Conservation (phyloP, 176 grass and related monocot species). For the Cymbopogon citratus region DNA sequence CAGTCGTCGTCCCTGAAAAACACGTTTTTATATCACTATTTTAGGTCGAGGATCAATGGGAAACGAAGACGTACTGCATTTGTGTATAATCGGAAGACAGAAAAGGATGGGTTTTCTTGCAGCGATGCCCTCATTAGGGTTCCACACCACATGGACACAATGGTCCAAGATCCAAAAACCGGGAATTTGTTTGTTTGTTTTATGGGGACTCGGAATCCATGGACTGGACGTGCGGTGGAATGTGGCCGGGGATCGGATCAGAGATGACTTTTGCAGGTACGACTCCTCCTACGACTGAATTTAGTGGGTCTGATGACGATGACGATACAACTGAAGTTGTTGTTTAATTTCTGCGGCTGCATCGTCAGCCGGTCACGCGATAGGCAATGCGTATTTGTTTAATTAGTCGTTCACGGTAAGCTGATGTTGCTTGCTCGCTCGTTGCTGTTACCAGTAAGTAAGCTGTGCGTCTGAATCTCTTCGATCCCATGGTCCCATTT, state of each 20-base stretch:
- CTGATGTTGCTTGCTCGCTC: conserved; percentile 5
- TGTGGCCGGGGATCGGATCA: neutral
- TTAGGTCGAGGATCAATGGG: neutral
- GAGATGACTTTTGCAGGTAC: conserved; percentile 1
- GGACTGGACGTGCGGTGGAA: neutral
- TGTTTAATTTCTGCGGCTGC: neutral
- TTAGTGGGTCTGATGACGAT: neutral
- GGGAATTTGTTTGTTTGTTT: neutral
- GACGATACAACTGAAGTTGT: conserved; percentile 5
- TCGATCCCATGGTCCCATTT: too few species aligned
- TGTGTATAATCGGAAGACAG: neutral
- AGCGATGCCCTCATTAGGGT: neutral
- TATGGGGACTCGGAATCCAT: conserved; percentile 13
- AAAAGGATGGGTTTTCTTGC: neutral
- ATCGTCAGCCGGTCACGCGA: neutral
- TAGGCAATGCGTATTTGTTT: conserved; percentile 17
- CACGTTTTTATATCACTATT: too few species aligned
- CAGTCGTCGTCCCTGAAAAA: neutral
- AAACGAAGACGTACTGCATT: neutral
- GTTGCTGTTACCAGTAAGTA: neutral
- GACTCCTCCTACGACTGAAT: neutral
- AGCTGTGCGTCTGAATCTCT: neutral
- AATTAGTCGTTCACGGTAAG: conserved; percentile 1
- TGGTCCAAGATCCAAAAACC: conserved; percentile 12
- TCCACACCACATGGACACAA: conserved; percentile 15